Percentiles rank a stretch among this genome's conserved stretches.
phyloP scores from a whole-genome alignment of 108 stramenopile genomes.

The Skeletonema potamos region DNA sequence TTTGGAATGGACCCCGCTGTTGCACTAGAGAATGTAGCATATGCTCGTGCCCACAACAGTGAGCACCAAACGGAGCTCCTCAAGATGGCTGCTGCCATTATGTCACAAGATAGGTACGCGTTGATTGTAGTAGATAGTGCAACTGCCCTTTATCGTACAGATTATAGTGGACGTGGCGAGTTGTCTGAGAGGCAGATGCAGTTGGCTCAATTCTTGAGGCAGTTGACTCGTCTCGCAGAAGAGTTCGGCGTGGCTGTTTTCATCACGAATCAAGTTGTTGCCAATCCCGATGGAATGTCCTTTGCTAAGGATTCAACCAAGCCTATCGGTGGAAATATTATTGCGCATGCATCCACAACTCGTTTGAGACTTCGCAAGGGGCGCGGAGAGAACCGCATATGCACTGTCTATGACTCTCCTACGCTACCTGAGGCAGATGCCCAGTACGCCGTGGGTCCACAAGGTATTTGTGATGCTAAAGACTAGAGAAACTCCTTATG shows the following conservation, averaged over 20 bases:
- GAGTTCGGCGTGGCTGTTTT: slow-evolving; percentile 99
- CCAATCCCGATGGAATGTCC: slow-evolving; percentile 96
- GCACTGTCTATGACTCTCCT: slow-evolving; percentile 94
- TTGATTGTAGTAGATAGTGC: slow-evolving; percentile 98
- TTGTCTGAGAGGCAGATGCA: slow-evolving; percentile 96
- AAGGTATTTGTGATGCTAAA: slow-evolving; percentile 2
- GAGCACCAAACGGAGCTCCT: slow-evolving; percentile 99
- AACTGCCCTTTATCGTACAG: slow-evolving; percentile 98
- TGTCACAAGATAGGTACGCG: slow-evolving; percentile 96
- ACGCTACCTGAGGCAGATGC: slow-evolving; percentile 97
- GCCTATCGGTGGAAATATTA: slow-evolving; percentile 99
- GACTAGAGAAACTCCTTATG: too few relatives aligned
- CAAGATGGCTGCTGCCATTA: slow-evolving; percentile 97
- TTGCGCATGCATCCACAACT: slow-evolving; percentile 98
- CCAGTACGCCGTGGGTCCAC: slow-evolving; percentile 78
- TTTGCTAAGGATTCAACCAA: slow-evolving; percentile 99
- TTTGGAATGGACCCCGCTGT: slow-evolving; percentile 94
- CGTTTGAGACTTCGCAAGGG: slow-evolving; percentile 97
- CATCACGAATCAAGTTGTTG: slow-evolving; percentile 99
- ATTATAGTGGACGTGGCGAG: slow-evolving; percentile 99
- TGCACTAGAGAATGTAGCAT: slow-evolving; percentile 98
- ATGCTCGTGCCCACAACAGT: slow-evolving; percentile 98
- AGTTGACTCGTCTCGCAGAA: slow-evolving; percentile 94
- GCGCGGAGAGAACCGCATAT: slow-evolving; percentile 97
- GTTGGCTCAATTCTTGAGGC: slow-evolving; percentile 98